These are phyloP conservation scores for Coemansia sp. DNA, from an alignment of 192 early-diverging fungal species.

Conservation along the genomic window DNA sequence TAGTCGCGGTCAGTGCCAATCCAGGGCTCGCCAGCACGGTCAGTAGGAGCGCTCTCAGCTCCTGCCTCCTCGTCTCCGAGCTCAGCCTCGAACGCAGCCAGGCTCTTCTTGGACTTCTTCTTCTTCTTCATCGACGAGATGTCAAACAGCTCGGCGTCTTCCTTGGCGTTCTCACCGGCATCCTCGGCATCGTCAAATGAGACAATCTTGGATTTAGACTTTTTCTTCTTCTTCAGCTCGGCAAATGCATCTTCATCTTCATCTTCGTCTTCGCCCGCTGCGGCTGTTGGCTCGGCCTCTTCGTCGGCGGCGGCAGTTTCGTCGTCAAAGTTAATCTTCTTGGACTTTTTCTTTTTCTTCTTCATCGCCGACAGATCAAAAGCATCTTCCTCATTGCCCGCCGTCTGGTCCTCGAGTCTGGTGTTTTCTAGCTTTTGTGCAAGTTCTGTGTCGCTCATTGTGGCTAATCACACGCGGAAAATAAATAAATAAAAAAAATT, in stretches of 20 bases:
- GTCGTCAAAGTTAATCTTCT: conserved; percentile 51
- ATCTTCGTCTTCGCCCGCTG: conserved; percentile 17
- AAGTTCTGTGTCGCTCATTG: conserved; percentile 47
- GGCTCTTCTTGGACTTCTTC: conserved; percentile 72
- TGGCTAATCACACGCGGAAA: conserved; percentile 6
- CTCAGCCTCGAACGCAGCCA: conserved; percentile 87
- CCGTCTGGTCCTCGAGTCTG: conserved; percentile 16
- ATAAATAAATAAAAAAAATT: conserved; percentile 15
- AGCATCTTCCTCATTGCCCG: conserved; percentile 28
- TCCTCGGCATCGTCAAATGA: conserved; percentile 46
- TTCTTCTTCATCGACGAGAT: conserved; percentile 61
- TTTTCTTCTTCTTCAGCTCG: conserved; percentile 66
- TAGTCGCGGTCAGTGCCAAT: conserved; percentile 89
- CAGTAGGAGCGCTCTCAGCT: conserved; percentile 43
- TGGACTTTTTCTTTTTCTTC: conserved; percentile 59
- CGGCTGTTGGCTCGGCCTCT: conserved; percentile 13
- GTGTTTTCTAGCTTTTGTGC: conserved; percentile 24
- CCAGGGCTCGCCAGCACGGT: conserved; percentile 75
- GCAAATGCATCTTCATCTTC: conserved; percentile 54
- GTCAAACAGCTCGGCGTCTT: conserved; percentile 40
- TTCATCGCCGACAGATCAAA: conserved; percentile 26
- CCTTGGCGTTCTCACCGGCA: conserved; percentile 31
- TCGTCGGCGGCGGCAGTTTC: conserved; percentile 28
- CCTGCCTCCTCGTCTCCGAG: conserved; percentile 64
- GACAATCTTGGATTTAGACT: conserved; percentile 58